Evolutionary conservation across 305 asterid genomes (phyloP).

Genomic region (Fraxinus nigra): DNA sequence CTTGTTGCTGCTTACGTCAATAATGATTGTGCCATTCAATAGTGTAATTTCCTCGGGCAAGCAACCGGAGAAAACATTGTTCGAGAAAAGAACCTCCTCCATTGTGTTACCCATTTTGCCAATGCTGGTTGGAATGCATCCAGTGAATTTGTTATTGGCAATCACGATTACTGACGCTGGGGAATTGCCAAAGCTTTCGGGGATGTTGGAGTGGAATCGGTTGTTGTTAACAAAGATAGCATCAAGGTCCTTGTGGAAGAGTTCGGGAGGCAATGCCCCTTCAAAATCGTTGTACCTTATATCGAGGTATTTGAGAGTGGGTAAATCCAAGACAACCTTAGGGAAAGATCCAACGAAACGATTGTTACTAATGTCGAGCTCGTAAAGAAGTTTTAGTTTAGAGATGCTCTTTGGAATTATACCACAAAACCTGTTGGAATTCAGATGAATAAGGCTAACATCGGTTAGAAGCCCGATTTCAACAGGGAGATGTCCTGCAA

Average conservation of each 20-base stretch:
- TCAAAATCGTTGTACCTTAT: conserved; percentile 76
- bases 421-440: conserved; percentile 73
- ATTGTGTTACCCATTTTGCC: conserved; percentile 60
- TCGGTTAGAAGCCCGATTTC: conserved; percentile 60
- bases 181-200: conserved; percentile 58
- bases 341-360: conserved; percentile 72
- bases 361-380: conserved; percentile 70
- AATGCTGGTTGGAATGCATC: conserved; percentile 71
- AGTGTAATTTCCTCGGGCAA: conserved; percentile 63
- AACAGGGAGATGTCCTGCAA: conserved; percentile 67
- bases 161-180: conserved; percentile 60
- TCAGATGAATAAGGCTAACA: conserved; percentile 55
- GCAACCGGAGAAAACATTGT: conserved; percentile 55
- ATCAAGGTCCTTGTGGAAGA: conserved; percentile 55
- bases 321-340: conserved; percentile 34
- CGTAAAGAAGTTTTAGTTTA: conserved; percentile 44
- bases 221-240: conserved; percentile 68
- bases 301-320: conserved; percentile 54
- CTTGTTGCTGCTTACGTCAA: conserved; percentile 43
- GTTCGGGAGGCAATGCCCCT: conserved; percentile 47
- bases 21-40: conserved; percentile 34
- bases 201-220: conserved; percentile 46
- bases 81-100: conserved; percentile 45
- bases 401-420: conserved; percentile 51
- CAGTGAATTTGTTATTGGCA: conserved; percentile 53